These are phyloP conservation scores for Blastobotrys americana DNA, from an alignment of 805 yeast genomes.

Conservation along the genomic window DNA sequence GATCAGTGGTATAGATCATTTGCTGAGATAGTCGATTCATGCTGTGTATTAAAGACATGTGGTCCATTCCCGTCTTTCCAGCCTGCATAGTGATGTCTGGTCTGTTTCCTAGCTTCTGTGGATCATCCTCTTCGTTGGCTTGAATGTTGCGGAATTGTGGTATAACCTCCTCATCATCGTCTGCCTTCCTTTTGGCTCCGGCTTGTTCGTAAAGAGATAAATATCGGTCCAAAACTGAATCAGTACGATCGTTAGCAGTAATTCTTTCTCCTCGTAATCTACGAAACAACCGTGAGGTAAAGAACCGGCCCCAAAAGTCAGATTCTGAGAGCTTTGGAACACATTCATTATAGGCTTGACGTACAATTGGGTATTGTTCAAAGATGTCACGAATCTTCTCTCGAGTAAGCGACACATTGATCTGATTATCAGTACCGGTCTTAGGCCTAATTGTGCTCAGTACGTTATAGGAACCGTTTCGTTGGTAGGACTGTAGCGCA, in stretches of 20 bases:
- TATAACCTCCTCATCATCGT: conserved; percentile 38
- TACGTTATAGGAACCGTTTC: conserved; percentile 89
- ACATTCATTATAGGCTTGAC: conserved; percentile 79
- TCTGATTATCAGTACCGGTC: conserved; percentile 87
- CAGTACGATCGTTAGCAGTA: conserved; percentile 70
- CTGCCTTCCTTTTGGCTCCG: conserved; percentile 8
- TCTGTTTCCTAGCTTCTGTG: conserved; percentile 64
- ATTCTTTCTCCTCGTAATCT: conserved; percentile 84
- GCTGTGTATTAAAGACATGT: conserved; percentile 69
- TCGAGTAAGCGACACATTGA: conserved; percentile 84
- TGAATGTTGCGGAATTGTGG: conserved; percentile 68
- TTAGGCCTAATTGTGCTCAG: conserved; percentile 89
- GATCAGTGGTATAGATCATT: conserved; percentile 42
- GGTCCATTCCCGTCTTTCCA: conserved; percentile 54
- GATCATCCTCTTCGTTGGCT: conserved; percentile 76
- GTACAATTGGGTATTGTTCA: conserved; percentile 86
- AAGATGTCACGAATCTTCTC: conserved; percentile 86
- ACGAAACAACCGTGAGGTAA: conserved; percentile 81
- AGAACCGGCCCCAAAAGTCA: conserved; percentile 94
- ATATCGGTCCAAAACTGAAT: conserved; percentile 77
- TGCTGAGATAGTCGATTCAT: conserved; percentile 84
- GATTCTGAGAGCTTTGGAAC: conserved; percentile 88
- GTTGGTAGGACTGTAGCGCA: conserved; percentile 78
- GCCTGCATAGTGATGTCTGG: conserved; percentile 85
- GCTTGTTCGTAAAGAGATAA: conserved; percentile 55